Conservation (phyloP, 495 filamentous ascomycete genomes). For the Niebla homalea region DNA sequence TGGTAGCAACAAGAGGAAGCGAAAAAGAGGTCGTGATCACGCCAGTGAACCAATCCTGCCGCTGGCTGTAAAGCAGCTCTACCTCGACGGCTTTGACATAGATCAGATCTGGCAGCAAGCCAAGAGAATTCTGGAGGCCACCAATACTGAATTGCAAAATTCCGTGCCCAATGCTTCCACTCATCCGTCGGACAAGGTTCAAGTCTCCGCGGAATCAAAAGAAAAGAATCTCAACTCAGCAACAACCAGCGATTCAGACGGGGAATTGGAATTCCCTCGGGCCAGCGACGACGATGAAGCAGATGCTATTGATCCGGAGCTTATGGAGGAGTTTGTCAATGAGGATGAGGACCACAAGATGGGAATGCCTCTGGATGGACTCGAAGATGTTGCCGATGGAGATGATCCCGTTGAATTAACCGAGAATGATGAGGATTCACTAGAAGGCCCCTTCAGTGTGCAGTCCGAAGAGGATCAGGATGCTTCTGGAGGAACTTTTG, state of each 20-base stretch:
- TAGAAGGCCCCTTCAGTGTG: constrained; percentile 17
- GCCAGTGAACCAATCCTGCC: constrained; percentile 19
- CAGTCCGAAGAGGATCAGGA: constrained; percentile 27
- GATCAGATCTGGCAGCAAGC: constrained; percentile 94
- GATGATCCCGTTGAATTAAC: constrained; percentile 9
- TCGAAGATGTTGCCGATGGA: constrained; percentile 5
- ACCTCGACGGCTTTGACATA: constrained; percentile 76
- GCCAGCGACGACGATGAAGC: not conserved
- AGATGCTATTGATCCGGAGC: not conserved
- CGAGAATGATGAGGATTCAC: constrained; percentile 24
- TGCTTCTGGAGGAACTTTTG: constrained; percentile 35
- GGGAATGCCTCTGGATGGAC: constrained; percentile 15
- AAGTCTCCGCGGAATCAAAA: not conserved
- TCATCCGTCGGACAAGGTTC: not conserved
- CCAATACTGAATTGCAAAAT: constrained; percentile 37
- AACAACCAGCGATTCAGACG: not conserved
- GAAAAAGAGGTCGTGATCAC: constrained; percentile 42
- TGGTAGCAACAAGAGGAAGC: constrained; percentile 46
- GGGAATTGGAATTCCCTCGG: not conserved
- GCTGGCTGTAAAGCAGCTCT: constrained; percentile 43
- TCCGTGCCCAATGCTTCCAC: constrained; percentile 7
- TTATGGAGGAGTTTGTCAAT: not conserved
- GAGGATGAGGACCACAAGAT: constrained; percentile 20
- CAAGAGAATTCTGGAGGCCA: constrained; percentile 55
- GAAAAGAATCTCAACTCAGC: not conserved